Evolutionary conservation across 2,329 filamentous ascomycete genomes (phyloP).

Genomic region (Beauveria pseudobassiana): DNA sequence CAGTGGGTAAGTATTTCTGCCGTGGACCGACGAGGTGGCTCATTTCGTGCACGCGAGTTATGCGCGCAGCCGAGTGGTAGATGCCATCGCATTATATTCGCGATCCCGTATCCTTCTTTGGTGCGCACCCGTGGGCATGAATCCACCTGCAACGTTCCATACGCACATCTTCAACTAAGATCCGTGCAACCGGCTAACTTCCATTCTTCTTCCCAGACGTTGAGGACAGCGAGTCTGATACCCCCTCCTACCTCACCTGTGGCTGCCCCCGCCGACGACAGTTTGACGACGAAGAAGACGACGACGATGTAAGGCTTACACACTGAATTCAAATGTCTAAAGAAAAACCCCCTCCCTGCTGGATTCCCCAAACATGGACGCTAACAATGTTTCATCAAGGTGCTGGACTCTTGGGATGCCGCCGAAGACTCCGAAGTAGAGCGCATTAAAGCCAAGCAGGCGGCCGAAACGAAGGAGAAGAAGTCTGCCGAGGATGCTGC

Average conservation of each 20-base stretch:
- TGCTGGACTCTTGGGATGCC: conserved; percentile 94
- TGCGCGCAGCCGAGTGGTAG: neutral
- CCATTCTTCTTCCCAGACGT: conserved; percentile 25
- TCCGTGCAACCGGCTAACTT: conserved; percentile 17
- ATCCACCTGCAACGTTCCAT: neutral
- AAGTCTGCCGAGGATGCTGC: conserved; percentile 82
- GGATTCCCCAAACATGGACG: neutral
- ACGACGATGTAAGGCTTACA: conserved; percentile 59
- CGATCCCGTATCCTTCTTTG: neutral
- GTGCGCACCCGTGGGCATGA: neutral
- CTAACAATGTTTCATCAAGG: conserved; percentile 41
- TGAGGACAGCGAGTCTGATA: conserved; percentile 31
- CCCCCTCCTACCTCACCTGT: conserved; percentile 26
- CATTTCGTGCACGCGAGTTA: neutral
- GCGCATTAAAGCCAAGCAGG: conserved; percentile 88
- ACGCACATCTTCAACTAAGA: neutral
- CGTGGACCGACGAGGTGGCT: neutral
- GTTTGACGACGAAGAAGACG: conserved; percentile 90
- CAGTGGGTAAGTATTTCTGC: conserved; percentile 31
- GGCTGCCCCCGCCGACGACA: conserved; percentile 41
- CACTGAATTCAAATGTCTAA: neutral
- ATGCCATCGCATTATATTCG: neutral
- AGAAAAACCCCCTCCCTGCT: neutral
- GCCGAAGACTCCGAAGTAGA: conserved; percentile 96
- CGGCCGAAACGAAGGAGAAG: conserved; percentile 77